Base-by-base conservation (phyloP, 2,329 filamentous ascomycete species). In the Botryotinia narcissicola region DNA sequence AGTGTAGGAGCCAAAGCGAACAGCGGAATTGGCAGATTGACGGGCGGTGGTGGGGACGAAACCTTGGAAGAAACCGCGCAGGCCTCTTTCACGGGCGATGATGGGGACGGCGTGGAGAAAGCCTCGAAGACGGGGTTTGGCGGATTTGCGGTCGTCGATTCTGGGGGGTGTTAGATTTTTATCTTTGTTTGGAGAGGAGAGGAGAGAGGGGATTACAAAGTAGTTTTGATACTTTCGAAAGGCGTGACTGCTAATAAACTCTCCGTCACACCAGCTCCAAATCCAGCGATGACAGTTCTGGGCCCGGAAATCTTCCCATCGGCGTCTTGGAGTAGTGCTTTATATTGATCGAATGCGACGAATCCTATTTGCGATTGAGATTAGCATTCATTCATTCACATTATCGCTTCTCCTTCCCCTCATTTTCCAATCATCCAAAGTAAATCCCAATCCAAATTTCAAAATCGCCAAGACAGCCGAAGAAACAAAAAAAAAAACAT, bases 141-240 rank as follows among this genome's bases (percentile, higher is more conserved):
- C 86, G 6, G 89, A 87, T 85, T 99, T 99, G 79, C 93, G 92
- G 83, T 99, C 96, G 81, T 99, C 96, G 81, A 99, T 98, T 57
- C 92, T 94, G 77, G 16, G 16, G 16, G 4, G 54, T 40, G 42
- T 71, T 51, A 71, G 59, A 35, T 18, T 22, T 16, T 48, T 35
- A 18, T 46, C 1, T 16, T 18, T 9, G 22, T 42, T 40, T 48
- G 1, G 9, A 18, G 22, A n/a, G 14, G 32, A 18, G 16, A 35
- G 35, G 35, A 35, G 42, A 12, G 42, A 14, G 6, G 18, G 8
- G 6, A 76, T 71, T 81, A 92, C 88, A 99, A 85, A 78, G 97
- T 97, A 69, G 96, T 99, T 87, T 99, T 99, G 84, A 99, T 98
- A 80, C 93, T 97, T 84, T 99, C 96, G 74, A 97, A 98, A 0